These are phyloP conservation scores for Claviceps sp. DNA, from an alignment of 2,329 filamentous ascomycete species.

Conservation along the genomic window DNA sequence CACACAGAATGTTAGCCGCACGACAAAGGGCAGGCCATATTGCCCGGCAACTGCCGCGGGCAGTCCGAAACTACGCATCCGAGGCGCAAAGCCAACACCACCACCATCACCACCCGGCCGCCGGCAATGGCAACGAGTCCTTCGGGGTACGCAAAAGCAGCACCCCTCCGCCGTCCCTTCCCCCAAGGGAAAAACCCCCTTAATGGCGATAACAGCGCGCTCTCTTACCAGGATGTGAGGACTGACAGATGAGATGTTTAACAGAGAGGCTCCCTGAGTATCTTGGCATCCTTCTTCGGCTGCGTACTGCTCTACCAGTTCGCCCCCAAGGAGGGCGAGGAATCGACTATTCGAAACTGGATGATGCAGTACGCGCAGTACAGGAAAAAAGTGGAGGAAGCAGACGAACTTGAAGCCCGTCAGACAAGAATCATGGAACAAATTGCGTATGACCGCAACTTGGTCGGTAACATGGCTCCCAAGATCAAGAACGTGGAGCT, in stretches of 20 bases:
- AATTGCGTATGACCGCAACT: conserved; percentile 43
- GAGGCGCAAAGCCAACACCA: conserved; percentile 35
- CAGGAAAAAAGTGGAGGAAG: conserved; percentile 36
- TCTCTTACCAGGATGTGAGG: background rate
- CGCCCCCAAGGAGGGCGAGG: conserved; percentile 36
- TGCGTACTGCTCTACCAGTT: conserved; percentile 34
- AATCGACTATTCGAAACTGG: conserved; percentile 31
- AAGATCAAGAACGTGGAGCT: conserved; percentile 37
- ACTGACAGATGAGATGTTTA: background rate
- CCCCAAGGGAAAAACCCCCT: too few relatives aligned
- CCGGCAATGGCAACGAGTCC: conserved; percentile 36
- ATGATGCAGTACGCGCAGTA: conserved; percentile 29
- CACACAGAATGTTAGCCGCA: conserved; percentile 26
- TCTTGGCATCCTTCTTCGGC: conserved; percentile 30
- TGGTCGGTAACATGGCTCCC: conserved; percentile 32
- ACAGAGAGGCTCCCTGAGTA: conserved; percentile 36
- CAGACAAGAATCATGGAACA: conserved; percentile 40
- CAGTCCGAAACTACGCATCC: conserved; percentile 40
- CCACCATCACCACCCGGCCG: conserved; percentile 33
- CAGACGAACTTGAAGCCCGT: conserved; percentile 31
- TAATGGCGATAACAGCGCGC: background rate
- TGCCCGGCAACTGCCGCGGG: conserved; percentile 23
- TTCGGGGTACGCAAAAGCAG: conserved; percentile 37
- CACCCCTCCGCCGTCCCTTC: too few relatives aligned
- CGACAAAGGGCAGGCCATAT: conserved; percentile 30